A percentile compares a stretch with the other conserved stretches of the same genome.
Evolutionary conservation across 1,284 basidiomycete genomes (phyloP).

Genomic region (Trichosporon sp.): DNA sequence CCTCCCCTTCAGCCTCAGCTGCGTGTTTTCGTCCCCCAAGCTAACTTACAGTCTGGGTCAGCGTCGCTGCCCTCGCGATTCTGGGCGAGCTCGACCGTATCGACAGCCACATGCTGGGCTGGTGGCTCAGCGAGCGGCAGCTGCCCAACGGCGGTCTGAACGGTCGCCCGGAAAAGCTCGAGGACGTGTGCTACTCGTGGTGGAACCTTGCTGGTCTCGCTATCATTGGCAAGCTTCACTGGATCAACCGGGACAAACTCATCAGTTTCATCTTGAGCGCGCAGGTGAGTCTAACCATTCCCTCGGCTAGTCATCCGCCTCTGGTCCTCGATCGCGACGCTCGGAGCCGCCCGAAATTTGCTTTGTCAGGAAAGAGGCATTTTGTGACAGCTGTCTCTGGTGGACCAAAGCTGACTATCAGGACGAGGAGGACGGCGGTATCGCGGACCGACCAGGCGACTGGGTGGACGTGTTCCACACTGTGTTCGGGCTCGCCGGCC

Average conservation of each 20-base stretch:
- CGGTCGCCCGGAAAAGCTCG: conserved; percentile 94
- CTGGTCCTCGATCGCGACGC: background rate
- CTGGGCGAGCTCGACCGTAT: conserved; percentile 76
- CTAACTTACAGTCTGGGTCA: conserved; percentile 74
- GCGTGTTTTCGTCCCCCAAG: background rate
- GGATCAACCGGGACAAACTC: conserved; percentile 89
- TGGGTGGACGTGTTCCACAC: conserved; percentile 97
- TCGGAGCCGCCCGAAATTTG: background rate
- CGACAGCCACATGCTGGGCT: conserved; percentile 73
- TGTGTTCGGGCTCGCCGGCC: conserved; percentile 84
- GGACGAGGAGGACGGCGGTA: conserved; percentile 89
- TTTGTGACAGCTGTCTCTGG: background rate
- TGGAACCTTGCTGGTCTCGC: conserved; percentile 91
- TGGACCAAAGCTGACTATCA: conserved; percentile 50
- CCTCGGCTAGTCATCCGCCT: too few species aligned
- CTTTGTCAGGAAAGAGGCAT: background rate
- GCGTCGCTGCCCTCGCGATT: conserved; percentile 82
- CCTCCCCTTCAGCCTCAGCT: background rate
- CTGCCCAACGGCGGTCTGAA: conserved; percentile 91
- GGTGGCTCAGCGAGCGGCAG: conserved; percentile 94
- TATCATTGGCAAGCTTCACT: conserved; percentile 78
- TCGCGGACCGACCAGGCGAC: conserved; percentile 90
- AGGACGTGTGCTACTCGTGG: conserved; percentile 96
- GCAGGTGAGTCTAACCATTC: conserved; percentile 63
- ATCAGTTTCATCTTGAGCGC: conserved; percentile 80